These are phyloP conservation scores for Scutellaria galericulata DNA, from an alignment of 257 asterid genomes.

Conservation along the genomic window DNA sequence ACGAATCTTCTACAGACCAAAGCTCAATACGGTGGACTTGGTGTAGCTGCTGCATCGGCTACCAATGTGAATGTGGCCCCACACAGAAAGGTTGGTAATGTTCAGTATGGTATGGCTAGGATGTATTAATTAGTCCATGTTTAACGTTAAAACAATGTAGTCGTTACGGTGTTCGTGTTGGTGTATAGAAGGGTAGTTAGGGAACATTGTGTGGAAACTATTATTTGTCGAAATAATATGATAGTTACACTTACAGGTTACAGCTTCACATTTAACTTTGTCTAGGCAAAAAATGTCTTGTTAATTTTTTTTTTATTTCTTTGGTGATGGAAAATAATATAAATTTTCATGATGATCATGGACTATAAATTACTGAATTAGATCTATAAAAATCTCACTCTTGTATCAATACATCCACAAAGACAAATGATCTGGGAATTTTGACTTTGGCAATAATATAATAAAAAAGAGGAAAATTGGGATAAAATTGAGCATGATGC, in stretches of 20 bases:
- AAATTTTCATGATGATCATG: no score
- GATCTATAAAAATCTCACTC: no score
- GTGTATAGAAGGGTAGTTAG: constrained; percentile 5
- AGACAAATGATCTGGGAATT: background rate
- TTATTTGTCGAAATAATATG: background rate
- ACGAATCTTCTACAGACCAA: constrained; percentile 60
- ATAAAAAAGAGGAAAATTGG: background rate
- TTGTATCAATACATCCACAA: background rate
- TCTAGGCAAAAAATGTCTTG: no score
- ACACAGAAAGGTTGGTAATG: constrained; percentile 47
- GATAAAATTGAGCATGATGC: constrained; percentile 29
- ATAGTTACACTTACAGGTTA: background rate
- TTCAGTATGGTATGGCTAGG: constrained; percentile 49
- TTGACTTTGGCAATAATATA: no score
- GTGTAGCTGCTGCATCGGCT: constrained; percentile 38
- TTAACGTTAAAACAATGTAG: background rate
- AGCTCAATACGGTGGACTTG: constrained; percentile 62
- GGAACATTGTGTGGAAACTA: background rate
- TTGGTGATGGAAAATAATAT: no score
- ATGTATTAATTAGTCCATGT: constrained; percentile 42
- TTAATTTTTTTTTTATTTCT: no score
- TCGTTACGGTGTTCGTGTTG: background rate
- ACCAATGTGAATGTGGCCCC: constrained; percentile 34
- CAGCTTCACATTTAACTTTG: no score
- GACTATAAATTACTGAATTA: no score